A percentile compares a stretch with the other conserved stretches of the same genome.
Evolutionary conservation across 2,329 filamentous ascomycete genomes (phyloP).

Genomic region (Saccharata proteae): DNA sequence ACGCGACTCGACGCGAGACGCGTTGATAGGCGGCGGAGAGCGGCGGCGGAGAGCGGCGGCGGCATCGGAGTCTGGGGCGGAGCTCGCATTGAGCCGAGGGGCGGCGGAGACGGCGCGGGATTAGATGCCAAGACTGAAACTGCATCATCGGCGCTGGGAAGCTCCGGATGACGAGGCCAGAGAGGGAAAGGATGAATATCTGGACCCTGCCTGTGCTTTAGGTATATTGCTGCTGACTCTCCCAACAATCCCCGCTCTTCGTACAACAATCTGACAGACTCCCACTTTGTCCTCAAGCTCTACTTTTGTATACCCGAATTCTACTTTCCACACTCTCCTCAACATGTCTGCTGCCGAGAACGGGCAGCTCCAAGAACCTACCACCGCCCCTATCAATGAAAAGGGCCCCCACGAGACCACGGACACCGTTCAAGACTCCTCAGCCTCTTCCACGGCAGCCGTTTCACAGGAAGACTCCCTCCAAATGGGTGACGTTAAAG

Average conservation of each 20-base stretch:
- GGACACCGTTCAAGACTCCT: slow-evolving; percentile 1
- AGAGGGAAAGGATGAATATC: too few relatives aligned
- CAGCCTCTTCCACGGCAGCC: neutral
- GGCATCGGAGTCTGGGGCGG: neutral
- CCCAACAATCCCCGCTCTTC: too few relatives aligned
- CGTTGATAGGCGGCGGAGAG: slow-evolving; percentile 4
- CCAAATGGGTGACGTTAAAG: neutral
- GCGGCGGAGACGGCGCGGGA: neutral
- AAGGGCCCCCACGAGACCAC: slow-evolving; percentile 1
- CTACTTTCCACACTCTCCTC: too few relatives aligned
- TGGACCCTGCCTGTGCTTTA: too few relatives aligned
- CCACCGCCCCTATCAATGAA: slow-evolving; percentile 1
- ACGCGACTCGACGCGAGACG: slow-evolving; percentile 13
- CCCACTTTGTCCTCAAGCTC: too few relatives aligned
- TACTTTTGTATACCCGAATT: too few relatives aligned
- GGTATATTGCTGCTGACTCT: too few relatives aligned
- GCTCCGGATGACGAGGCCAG: too few relatives aligned
- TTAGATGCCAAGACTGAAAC: neutral
- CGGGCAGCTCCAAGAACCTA: slow-evolving; percentile 5
- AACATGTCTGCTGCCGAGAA: slow-evolving; percentile 8
- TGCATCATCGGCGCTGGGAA: too few relatives aligned
- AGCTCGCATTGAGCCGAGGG: neutral
- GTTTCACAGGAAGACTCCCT: too few relatives aligned
- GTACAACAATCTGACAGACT: too few relatives aligned
- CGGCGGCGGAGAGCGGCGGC: neutral